These are phyloP conservation scores for Gautieria morchelliformis DNA, from an alignment of 768 basidiomycete species.

Conservation along the genomic window DNA sequence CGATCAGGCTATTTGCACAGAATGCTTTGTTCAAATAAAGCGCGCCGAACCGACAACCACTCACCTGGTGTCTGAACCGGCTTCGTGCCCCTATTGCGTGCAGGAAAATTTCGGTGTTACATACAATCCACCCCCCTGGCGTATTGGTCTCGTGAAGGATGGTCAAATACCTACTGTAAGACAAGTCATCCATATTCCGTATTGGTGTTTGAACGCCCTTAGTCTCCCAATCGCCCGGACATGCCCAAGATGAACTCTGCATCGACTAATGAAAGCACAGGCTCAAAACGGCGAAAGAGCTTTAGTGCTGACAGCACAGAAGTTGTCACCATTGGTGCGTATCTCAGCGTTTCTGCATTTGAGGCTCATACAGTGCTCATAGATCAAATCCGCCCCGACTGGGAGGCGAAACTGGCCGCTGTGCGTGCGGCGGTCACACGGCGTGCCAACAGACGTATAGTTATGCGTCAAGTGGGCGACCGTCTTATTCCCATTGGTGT, in stretches of 20 bases:
- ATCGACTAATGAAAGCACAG: constrained; percentile 19
- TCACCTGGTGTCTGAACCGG: constrained; percentile 92
- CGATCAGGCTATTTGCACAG: constrained; percentile 97
- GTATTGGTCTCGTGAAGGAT: constrained; percentile 68
- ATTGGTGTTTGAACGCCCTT: constrained; percentile 3
- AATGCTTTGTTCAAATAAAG: constrained; percentile 99
- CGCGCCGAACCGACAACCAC: constrained; percentile 90
- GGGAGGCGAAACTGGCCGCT: constrained; percentile 92
- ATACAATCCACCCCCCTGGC: constrained; percentile 76
- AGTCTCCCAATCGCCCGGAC: constrained; percentile 46
- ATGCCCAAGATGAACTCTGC: constrained; percentile 37
- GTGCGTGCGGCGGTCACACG: constrained; percentile 94
- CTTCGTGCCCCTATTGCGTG: constrained; percentile 95
- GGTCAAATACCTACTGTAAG: constrained; percentile 39
- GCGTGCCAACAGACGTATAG: constrained; percentile 89
- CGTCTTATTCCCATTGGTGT: constrained; percentile 95
- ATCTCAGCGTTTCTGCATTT: constrained; percentile 5
- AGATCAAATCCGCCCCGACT: constrained; percentile 98
- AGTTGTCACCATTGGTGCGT: constrained; percentile 82
- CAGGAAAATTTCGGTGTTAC: constrained; percentile 95
- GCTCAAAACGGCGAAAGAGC: constrained; percentile 61
- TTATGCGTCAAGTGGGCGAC: constrained; percentile 98
- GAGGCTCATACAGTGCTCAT: constrained; percentile 4
- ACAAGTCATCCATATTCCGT: constrained; percentile 13
- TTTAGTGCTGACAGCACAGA: constrained; percentile 79